Evolutionary conservation across 176 grass and related monocot species (phyloP).

Genomic region (Musa troglodytarum): DNA sequence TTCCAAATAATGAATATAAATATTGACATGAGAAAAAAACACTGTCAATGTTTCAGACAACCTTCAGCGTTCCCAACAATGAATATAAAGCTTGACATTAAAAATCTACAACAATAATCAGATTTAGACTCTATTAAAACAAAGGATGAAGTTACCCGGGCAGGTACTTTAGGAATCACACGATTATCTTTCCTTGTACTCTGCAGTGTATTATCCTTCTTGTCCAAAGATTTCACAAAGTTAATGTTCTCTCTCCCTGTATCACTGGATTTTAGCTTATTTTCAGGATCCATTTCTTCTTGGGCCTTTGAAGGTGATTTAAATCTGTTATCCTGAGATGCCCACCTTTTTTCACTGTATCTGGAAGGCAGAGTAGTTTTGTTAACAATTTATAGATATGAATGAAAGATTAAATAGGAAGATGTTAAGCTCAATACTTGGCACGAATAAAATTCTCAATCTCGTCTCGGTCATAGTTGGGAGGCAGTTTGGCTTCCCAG

Average conservation of each 20-base stretch:
- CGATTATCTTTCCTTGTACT: conserved; percentile 34
- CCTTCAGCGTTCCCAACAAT: no score
- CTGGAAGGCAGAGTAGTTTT: conserved; percentile 30
- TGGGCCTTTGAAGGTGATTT: conserved; percentile 20
- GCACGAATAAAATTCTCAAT: conserved; percentile 98
- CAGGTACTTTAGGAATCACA: conserved; percentile 43
- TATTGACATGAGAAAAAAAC: no score
- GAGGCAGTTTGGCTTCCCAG: conserved; percentile 95
- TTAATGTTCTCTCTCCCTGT: conserved; percentile 24
- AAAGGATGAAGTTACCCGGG: conserved; percentile 31
- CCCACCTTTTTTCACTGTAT: conserved; percentile 96
- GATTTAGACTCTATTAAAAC: neutral
- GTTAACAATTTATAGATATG: neutral
- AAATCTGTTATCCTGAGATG: conserved; percentile 50
- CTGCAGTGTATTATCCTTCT: conserved; percentile 31
- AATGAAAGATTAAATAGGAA: conserved; percentile 22
- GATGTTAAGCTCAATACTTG: conserved; percentile 44
- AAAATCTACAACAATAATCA: no score
- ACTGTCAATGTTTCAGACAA: no score
- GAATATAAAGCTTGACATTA: no score
- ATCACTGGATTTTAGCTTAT: conserved; percentile 23
- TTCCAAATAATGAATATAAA: neutral
- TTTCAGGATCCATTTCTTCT: conserved; percentile 40
- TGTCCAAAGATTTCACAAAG: conserved; percentile 45
- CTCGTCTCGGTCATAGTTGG: conserved; percentile 85